Evolutionary conservation across 192 early-diverging fungal species (phyloP), one percentile per base, ranked within the genome.

Genomic region (Coemansia interrupta): DNA sequence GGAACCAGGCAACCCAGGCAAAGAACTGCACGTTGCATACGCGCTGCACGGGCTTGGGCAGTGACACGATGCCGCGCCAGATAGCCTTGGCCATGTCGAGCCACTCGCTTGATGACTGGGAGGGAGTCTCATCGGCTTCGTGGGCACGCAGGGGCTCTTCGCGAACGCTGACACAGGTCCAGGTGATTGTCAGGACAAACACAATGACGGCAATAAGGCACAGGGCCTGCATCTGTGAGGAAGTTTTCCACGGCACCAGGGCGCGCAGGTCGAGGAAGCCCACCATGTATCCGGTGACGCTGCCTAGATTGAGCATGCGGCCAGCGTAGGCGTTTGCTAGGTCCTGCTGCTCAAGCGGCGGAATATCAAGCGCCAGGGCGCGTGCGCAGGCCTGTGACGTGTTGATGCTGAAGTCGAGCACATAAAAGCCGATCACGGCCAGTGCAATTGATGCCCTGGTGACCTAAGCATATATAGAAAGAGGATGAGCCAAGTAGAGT

Each of bases 1-100:
- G 92, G 63, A 98, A 98, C 91, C 94, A 94, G n/a, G 90, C 94
- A 71, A 96, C 83, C 94, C 94, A 98, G 22, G 90, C 86, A 82
- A 94, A 94, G 47, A 98, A 90, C 66, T 98, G 96, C 14, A 92
- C 86, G 63, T 90, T 91, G 68, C 91, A 97, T 17, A 98, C 81
- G 45, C 83, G 74, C 56, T 90, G 89, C 11, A 96, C 81, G 1
- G 90, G 84, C 18, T 39, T 55, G 2, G 96, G 94, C 44, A 97
- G 66, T 15, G 65, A 54, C 10, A 26, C 29, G 20, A 78, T 45
- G 41, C 74, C 74, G 4, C 57, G 59, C 36, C 58, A 13, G 26
- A 78, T 71, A 1, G 54, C 49, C 12, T 32, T 32, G 7, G 64
- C 17, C 74, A 71, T 64, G 36, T 26, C 50, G 23, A 43, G 7